phyloP scores from a whole-genome alignment of 768 basidiomycete genomes.

The Heimioporus sp. region DNA sequence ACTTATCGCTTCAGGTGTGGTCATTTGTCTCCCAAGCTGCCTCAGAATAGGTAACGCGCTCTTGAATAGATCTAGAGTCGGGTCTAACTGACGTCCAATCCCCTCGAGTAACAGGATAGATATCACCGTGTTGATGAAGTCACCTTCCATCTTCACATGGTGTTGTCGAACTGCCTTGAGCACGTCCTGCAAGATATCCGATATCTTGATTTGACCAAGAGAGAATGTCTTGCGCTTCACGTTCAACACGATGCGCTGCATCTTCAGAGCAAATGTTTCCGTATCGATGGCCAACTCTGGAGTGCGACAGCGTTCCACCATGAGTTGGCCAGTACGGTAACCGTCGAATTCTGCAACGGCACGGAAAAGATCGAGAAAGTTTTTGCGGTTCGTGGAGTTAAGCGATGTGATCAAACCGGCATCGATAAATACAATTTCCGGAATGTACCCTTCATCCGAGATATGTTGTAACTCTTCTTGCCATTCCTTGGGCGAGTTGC shows the following conservation, averaged over 20 bases:
- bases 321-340: constrained; percentile 90
- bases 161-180: constrained; percentile 82
- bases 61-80: constrained; percentile 90
- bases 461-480: constrained; percentile 61
- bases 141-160: constrained; percentile 98
- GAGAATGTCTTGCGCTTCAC: constrained; percentile 98
- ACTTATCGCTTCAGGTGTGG: constrained; percentile 61
- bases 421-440: constrained; percentile 95
- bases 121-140: constrained; percentile 98
- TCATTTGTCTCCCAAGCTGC: constrained; percentile 90
- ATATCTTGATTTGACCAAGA: constrained; percentile 94
- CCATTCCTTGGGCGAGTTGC: constrained; percentile 65
- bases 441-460: constrained; percentile 72
- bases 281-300: constrained; percentile 89
- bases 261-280: constrained; percentile 95
- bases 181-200: constrained; percentile 89
- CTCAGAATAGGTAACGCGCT: constrained; percentile 92
- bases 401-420: constrained; percentile 93
- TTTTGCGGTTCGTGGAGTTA: constrained; percentile 74
- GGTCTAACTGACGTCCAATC: constrained; percentile 92
- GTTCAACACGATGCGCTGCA: constrained; percentile 91
- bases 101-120: constrained; percentile 92
- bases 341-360: constrained; percentile 97
- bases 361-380: constrained; percentile 96
- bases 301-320: constrained; percentile 91